Evolutionary conservation across 1,139 yeast species (phyloP), one percentile per base, ranked within the genome.

Genomic region (Hansenula lynferdii): DNA sequence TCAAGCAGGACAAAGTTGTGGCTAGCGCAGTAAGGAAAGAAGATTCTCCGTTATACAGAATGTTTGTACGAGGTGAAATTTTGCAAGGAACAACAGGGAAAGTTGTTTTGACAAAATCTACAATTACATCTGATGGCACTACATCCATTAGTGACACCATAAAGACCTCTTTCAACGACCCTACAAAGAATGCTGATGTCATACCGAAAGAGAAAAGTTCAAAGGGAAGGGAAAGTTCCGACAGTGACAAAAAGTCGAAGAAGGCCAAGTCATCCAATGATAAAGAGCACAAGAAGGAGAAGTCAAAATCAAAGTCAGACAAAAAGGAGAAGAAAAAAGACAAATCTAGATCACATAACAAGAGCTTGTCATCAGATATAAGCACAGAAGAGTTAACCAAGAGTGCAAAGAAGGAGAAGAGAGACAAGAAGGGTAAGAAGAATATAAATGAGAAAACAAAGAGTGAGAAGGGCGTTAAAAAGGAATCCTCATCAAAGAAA

Each of bases 61-160:
- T 77, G 80, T 92, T 92, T 67, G 94, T 89, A 1, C 74, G 75
- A 50, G 98, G 97, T 0, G 90, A 84, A 46, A 85, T 92, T 1
- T 62, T 92, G 39, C 74, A 75, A 35, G 97, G 97, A 3, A 86
- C 96, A 0, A 77, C 82, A 17, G 77, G 75, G 8, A 63, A 62
- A 18, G 49, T 48, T 11, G 28, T 37, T 3, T 34, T 43, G 28
- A 42, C 42, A 10, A 44, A 58, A 54, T 37, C 48, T 4, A 39
- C 35, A 14, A 34, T 35, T 22, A 24, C 37, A n/a, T 28, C 42
- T 4, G 41, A 42, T 9, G 37, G 46, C 2, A 22, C 32, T 4
- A 34, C 35, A 9, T 12, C 24, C 21, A 12, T 50, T 39, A 45
- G 52, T 42, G 52, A 54, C 46, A 51, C 54, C 35, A 11, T 31